phyloP scores from a whole-genome alignment of 495 filamentous ascomycete genomes.

The Aspergillus mulundensis region DNA sequence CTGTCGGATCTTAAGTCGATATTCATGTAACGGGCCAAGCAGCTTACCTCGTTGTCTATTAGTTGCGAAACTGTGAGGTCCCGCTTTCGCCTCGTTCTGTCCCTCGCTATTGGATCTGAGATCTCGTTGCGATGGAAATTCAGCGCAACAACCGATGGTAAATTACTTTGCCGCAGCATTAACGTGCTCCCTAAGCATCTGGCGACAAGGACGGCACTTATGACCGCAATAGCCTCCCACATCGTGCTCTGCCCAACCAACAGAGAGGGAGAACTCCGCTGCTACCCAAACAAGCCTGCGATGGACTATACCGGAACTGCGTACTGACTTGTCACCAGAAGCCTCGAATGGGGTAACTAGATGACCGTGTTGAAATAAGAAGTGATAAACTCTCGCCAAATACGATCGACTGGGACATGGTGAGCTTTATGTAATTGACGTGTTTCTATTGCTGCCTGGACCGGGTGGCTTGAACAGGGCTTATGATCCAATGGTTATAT shows the following conservation, averaged over 20 bases:
- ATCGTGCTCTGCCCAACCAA: background rate
- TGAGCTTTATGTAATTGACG: constrained; percentile 6
- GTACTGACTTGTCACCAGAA: too few relatives aligned
- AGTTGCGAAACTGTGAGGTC: constrained; percentile 28
- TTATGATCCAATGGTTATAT: background rate
- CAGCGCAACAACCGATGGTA: constrained; percentile 35
- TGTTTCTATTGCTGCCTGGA: background rate
- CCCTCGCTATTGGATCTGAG: constrained; percentile 29
- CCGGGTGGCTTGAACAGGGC: background rate
- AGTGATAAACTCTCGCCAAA: background rate
- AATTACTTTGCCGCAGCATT: constrained; percentile 30
- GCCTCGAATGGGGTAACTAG: background rate
- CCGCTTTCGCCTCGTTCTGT: constrained; percentile 34
- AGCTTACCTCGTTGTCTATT: constrained; percentile 42
- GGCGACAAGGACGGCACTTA: constrained; percentile 15
- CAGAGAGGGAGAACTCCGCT: background rate
- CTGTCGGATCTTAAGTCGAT: constrained; percentile 15
- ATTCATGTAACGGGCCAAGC: background rate
- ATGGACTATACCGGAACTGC: background rate
- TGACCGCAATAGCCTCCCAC: background rate
- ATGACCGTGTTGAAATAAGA: background rate
- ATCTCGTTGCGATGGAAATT: constrained; percentile 37
- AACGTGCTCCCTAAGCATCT: constrained; percentile 19
- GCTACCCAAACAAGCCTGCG: background rate
- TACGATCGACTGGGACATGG: background rate